A percentile compares a stretch with the other conserved stretches of the same genome.
Evolutionary conservation across 768 basidiomycete genomes (phyloP).

Genomic region (Hirschioporus abietinus): DNA sequence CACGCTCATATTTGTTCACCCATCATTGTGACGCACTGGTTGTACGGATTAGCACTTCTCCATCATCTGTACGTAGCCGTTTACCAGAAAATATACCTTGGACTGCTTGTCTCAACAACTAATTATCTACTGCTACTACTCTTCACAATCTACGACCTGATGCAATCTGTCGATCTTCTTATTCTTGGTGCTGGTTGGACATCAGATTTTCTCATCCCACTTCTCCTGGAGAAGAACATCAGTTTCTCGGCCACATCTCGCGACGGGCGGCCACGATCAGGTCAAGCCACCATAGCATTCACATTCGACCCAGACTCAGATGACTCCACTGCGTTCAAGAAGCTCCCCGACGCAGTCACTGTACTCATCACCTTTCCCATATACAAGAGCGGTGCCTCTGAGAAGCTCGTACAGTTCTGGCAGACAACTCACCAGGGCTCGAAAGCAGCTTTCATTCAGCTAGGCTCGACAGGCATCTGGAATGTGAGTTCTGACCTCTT

Average conservation of each 20-base stretch:
- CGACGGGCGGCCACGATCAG: conserved; percentile 15
- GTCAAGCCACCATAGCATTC: conserved; percentile 41
- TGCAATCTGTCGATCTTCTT: conserved; percentile 40
- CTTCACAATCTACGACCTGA: background rate
- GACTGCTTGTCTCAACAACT: too few species aligned
- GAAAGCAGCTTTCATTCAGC: conserved; percentile 46
- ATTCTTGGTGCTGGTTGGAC: conserved; percentile 69
- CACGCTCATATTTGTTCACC: too few species aligned
- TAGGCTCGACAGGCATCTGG: conserved; percentile 60
- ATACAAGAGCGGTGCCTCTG: conserved; percentile 38
- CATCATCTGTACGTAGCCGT: too few species aligned
- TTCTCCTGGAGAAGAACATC: conserved; percentile 36
- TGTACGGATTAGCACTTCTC: too few species aligned
- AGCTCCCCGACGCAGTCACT: conserved; percentile 47
- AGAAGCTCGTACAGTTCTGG: conserved; percentile 43
- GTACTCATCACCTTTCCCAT: conserved; percentile 57
- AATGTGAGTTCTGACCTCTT: conserved; percentile 34
- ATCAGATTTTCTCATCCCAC: conserved; percentile 52
- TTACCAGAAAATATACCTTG: too few species aligned
- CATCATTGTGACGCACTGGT: too few species aligned
- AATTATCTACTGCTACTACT: too few species aligned
- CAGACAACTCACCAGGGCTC: conserved; percentile 26
- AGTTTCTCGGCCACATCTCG: conserved; percentile 47
- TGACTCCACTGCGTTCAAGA: conserved; percentile 36
- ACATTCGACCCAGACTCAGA: conserved; percentile 45